Evolutionary conservation across 495 filamentous ascomycete species (phyloP), one percentile per base, ranked within the genome.

Genomic region (Cercophora newfieldiana): DNA sequence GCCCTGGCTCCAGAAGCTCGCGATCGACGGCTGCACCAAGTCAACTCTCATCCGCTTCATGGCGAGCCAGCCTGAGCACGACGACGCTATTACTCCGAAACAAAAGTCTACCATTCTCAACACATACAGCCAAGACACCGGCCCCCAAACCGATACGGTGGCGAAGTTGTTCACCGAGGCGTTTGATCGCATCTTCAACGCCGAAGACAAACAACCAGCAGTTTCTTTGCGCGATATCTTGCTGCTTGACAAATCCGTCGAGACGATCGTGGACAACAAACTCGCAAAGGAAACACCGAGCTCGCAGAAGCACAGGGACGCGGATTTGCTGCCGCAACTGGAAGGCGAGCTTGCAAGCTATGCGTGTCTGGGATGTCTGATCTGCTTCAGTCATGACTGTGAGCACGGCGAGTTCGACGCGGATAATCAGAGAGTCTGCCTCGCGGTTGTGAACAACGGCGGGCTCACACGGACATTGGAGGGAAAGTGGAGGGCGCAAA

Each of bases 341-440:
- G 79, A 81, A 62, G 68, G 73, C 18, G 68, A 74, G 12, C 62
- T 83, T 7, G 79, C 74, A 29, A 82, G 79, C 18, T 82, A 83
- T 57, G 75, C 76, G 19, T 67, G 76, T 6, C 76, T 82, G 21
- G 79, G 79, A 8, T 83, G 81, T 57, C 69, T 81, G 22, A 77
- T 82, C 18, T 83, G 81, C 65, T 78, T 78, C 51, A 78, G 78
- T 50, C 77, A 83, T 64, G 81, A 81, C 37, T 83, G 81, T 61
- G 80, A 82, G 64, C 81, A 83, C 58, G 81, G 81, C 48, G 80
- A 82, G 25, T 81, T 81, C n/a, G 77, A 79, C 59, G 66, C 74
- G 10, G 74, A 80, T 14, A 83, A 83, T 30, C 75, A 80, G 63
- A 74, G 77, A 50, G 76, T 78, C 51, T 76, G 77, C 5, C 80